Conservation (phyloP, 1,284 basidiomycete genomes). For the Flammula alnicola region DNA sequence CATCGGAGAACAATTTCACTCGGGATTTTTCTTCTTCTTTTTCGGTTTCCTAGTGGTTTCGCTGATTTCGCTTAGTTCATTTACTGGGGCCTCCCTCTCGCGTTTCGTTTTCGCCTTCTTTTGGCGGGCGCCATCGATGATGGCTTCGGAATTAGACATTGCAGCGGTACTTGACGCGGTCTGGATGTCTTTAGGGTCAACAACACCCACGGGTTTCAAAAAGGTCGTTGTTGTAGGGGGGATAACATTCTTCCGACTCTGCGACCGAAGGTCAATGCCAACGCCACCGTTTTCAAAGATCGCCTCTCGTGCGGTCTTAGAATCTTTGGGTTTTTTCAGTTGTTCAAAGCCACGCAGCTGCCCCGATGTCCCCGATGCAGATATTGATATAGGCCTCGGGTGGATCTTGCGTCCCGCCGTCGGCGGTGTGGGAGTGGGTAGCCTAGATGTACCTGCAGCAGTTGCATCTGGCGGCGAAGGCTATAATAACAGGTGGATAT, state of each 20-base stretch:
- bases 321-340: slow-evolving; percentile 24
- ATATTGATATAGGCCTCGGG: slow-evolving; percentile 35
- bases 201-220: slow-evolving; percentile 60
- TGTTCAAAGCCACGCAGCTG: slow-evolving; percentile 33
- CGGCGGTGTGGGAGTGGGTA: background rate
- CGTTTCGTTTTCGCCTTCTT: slow-evolving; percentile 36
- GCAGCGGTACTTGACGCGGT: slow-evolving; percentile 11
- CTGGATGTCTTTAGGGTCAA: slow-evolving; percentile 42
- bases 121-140: slow-evolving; percentile 31
- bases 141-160: slow-evolving; percentile 18
- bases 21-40: too few relatives aligned
- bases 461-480: slow-evolving; percentile 1
- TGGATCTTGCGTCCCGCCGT: slow-evolving; percentile 26
- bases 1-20: too few relatives aligned
- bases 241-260: slow-evolving; percentile 3
- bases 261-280: slow-evolving; percentile 44
- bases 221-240: slow-evolving; percentile 38
- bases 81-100: too few relatives aligned
- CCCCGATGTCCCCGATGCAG: slow-evolving; percentile 27
- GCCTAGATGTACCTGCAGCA: slow-evolving; percentile 2
- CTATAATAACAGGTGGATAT: slow-evolving; percentile 21
- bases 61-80: too few relatives aligned
- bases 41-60: too few relatives aligned
- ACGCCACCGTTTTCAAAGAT: slow-evolving; percentile 56
- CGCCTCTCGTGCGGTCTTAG: slow-evolving; percentile 52